These are phyloP conservation scores for Stylonectria norvegica DNA, from an alignment of 2,329 filamentous ascomycete genomes.

Conservation along the genomic window DNA sequence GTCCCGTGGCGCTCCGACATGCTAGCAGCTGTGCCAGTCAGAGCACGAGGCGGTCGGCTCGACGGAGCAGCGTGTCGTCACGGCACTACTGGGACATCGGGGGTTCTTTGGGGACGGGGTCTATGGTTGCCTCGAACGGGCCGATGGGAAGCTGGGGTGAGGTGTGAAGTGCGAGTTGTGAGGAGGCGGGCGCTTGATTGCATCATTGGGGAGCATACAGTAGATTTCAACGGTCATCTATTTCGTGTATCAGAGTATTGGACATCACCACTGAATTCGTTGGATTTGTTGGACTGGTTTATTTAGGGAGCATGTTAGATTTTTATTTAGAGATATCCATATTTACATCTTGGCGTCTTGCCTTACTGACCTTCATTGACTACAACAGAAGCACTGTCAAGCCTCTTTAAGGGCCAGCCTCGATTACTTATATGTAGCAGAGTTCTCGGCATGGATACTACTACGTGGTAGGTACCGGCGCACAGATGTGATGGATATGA, in stretches of 20 bases:
- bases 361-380: too few species aligned
- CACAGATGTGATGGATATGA: too few species aligned
- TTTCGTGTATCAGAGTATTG: conserved; percentile 13
- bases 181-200: conserved; percentile 3
- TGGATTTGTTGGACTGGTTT: conserved; percentile 17
- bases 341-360: conserved; percentile 1
- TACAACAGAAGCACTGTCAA: background rate
- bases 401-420: background rate
- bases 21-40: conserved; percentile 79
- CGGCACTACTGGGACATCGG: conserved; percentile 93
- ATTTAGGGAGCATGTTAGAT: conserved; percentile 13
- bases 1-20: conserved; percentile 46
- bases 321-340: conserved; percentile 9
- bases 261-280: conserved; percentile 13
- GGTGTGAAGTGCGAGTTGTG: conserved; percentile 41
- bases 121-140: conserved; percentile 62
- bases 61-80: conserved; percentile 66
- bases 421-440: background rate
- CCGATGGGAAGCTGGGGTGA: conserved; percentile 78
- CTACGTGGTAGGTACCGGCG: too few species aligned
- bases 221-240: conserved; percentile 7
- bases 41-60: conserved; percentile 71
- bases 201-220: conserved; percentile 11
- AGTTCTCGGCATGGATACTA: too few species aligned
- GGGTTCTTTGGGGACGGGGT: conserved; percentile 73